Base-by-base conservation (phyloP, 768 basidiomycete species). In the Cubamyces sp. region DNA sequence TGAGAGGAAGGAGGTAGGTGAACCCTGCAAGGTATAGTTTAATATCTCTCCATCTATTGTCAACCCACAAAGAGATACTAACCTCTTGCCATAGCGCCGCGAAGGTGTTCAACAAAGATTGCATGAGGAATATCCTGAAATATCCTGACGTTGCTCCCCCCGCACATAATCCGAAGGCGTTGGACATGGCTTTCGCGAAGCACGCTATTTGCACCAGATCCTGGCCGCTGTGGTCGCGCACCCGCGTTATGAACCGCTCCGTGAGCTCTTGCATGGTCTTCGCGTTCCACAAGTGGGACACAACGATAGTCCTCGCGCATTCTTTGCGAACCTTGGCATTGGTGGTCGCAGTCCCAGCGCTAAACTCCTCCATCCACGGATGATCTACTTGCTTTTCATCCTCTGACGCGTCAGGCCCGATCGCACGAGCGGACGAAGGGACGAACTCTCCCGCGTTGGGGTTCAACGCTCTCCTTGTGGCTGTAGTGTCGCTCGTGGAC, bases 31-130 rank as follows among this genome's bases (percentile, higher is more conserved):
- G 34, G 34, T 34, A 34, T 34, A 9, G 34, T 34, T 34, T 11
- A 34, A 34, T 6, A 34, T 9, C 11, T 34, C 34, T 34, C 34
- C 6, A 34, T 4, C 11, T 19, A 8, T 3, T 23, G 2, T 5
- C 34, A 34, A 34, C 34, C 5, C 34, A 34, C 6, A 34, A 34
- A n/a, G n/a, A n/a, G 28, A 11, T 34, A 53, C 66, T 14, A 39
- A 67, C 66, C 53, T 53, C 14, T 6, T 61, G 11, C 66, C 66
- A 67, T 43, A 60, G 59, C 12, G 52, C 59, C 16, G 54, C 54
- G 19, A 64, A 62, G 30, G 62, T 64, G 16, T 21, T 12, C 57
- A 50, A 57, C 7, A 57, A 26, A 19, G 25, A 48, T 14, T 50
- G 56, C 23, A 28, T 42, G 5, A 67, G 46, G 1, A 49, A 40